Base-by-base conservation (phyloP, 805 yeast genomes). In the Candida vartiovaarae region DNA sequence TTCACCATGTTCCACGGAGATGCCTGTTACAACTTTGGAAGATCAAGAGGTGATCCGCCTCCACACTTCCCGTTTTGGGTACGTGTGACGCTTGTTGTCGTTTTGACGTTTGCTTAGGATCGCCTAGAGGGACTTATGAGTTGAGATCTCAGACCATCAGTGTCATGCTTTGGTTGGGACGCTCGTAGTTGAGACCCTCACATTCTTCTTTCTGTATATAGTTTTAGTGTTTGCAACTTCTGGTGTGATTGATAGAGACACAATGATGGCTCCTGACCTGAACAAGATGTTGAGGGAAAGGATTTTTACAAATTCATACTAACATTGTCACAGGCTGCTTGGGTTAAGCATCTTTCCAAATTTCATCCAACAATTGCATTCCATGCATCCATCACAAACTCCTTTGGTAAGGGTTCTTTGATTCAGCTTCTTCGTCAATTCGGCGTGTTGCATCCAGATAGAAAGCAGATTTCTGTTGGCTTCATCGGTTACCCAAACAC, bases 21-120 rank as follows among this genome's bases (percentile, higher is more conserved):
- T 71, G 84, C 84, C 97, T 90, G 97, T 91, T 90, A 91, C 91
- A 78, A 82, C 95, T 80, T 85, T 90, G 97, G 97, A 75, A 90
- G 80, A 90, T 63, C 55, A 76, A 86, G 70, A 65, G 66, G 68
- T 62, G 32, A 69, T 75, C 82, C 80, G 77, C 68, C 62, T 67
- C 71, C 59, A 59, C 48, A 50, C 44, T 28, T 54, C 63, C 66
- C 81, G 79, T 72, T 73, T 66, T 72, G 78, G 67, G 67, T 59
- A 51, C n/a, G 61, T 43, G 39, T 44, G 52, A 44, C 51, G 43
- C 50, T 46, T 38, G 32, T 41, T 34, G 42, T 61, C 68, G 70
- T 66, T 62, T 52, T 65, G 69, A 49, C 33, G 15, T 29, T 52
- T 55, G 46, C 49, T 36, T 42, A 56, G 62, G 59, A 40, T 47